Base-by-base conservation (phyloP, 108 stramenopile species). In the Stephanodiscus minutulus region DNA sequence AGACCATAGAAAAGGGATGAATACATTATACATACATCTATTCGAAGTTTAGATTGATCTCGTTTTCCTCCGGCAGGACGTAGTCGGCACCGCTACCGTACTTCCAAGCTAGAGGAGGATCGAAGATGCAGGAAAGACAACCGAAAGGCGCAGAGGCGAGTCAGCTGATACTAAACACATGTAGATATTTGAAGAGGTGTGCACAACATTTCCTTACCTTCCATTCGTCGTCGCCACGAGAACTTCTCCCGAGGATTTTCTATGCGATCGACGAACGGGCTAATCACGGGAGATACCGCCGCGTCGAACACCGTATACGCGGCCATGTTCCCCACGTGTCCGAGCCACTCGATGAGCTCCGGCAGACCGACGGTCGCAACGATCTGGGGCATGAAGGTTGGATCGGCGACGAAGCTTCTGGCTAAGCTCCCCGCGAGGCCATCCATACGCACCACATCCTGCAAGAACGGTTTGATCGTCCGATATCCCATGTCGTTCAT, bases 371-470 rank as follows among this genome's bases (percentile, higher is more conserved):
- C 90, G 36, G 85, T 82, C 5, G 66, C 79, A 11, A 94, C 84
- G 55, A 97, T 88, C 57, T 88, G 64, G 46, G 92, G 92, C 89
- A 93, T 95, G 60, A 93, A 94, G 0, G 73, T 39, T 1, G 89
- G 91, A 70, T 95, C 94, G 7, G 82, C 83, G 10, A 79, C 44
- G 56, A 91, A 89, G 67, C 89, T 89, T 17, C 83, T 60, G 10
- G 85, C 84, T 29, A 97, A 72, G 68, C 86, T 87, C n/a, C 84
- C 83, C 15, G 90, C 73, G 25, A 98, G 77, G 11, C 93, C 94
- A 59, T 87, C 89, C 66, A 95, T 85, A 29, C 93, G 87, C 18
- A 98, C 91, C 1, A 97, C 96, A 73, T 98, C 98, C 72, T 98
- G 98, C 28, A 92, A 64, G 66, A 92, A 92, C 17, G 94, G 91